Evolutionary conservation across 352 stramenopile species (phyloP).

Genomic region (Albugo laibachii): DNA sequence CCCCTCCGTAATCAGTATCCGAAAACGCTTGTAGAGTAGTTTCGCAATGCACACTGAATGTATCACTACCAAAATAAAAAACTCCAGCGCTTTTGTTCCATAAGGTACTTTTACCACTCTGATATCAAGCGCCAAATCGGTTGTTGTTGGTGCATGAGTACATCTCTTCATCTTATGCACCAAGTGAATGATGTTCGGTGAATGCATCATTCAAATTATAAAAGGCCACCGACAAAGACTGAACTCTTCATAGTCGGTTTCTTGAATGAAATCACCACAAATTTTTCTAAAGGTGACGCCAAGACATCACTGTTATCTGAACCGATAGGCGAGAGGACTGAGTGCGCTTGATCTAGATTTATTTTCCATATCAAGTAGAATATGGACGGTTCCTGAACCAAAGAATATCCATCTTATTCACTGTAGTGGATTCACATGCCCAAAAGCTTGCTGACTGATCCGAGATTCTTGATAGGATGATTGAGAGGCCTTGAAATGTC

Average conservation of each 20-base stretch:
- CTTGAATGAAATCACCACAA: constrained; percentile 4
- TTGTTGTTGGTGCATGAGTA: constrained; percentile 2
- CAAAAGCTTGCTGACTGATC: constrained; percentile 8
- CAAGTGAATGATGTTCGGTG: constrained; percentile 11
- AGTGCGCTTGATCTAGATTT: constrained; percentile 5
- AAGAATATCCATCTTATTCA: not conserved
- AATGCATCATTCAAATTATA: constrained; percentile 14
- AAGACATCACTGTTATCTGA: not conserved
- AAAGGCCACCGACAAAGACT: constrained; percentile 16
- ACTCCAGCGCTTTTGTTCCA: constrained; percentile 3
- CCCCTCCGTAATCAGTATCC: constrained; percentile 7
- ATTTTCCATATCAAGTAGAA: constrained; percentile 8
- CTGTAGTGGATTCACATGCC: constrained; percentile 11
- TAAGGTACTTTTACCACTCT: constrained; percentile 8
- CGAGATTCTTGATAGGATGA: constrained; percentile 13
- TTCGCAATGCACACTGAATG: not conserved
- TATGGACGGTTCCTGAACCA: constrained; percentile 11
- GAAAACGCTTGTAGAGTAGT: constrained; percentile 3
- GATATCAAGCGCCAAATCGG: constrained; percentile 3
- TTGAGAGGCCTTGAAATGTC: constrained; percentile 6
- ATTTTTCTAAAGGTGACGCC: not conserved
- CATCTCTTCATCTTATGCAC: constrained; percentile 7
- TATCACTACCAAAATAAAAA: constrained; percentile 2
- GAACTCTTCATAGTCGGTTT: constrained; percentile 8
- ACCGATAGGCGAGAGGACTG: constrained; percentile 3